A percentile compares a stretch with the other conserved stretches of the same genome.
Evolutionary conservation across 148 eudicot species (phyloP).

Genomic region (Mesembryanthemum crystallinum): DNA sequence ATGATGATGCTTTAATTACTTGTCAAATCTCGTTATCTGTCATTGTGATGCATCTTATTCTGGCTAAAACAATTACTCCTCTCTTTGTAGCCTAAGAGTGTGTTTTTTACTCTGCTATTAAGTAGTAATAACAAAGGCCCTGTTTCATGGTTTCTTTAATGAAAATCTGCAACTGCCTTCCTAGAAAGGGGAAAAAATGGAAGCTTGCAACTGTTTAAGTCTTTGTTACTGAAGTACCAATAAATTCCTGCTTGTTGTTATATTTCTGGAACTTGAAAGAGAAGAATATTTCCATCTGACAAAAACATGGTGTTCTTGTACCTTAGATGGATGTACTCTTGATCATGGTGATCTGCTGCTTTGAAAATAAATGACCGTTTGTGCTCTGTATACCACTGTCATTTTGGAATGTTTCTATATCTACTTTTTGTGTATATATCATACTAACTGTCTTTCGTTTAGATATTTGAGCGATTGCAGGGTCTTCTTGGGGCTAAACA

Average conservation of each 20-base stretch:
- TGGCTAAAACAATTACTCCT: too few species aligned
- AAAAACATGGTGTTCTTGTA: not conserved
- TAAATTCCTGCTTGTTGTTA: not conserved
- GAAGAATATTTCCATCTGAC: not conserved
- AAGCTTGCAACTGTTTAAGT: too few species aligned
- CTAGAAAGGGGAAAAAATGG: too few species aligned
- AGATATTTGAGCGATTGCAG: constrained; percentile 64
- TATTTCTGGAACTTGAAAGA: not conserved
- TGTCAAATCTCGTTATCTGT: too few species aligned
- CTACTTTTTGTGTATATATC: not conserved
- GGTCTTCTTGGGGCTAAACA: constrained; percentile 54
- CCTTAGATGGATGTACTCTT: not conserved
- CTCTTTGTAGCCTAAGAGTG: too few species aligned
- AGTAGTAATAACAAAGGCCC: not conserved
- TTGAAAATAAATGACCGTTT: not conserved
- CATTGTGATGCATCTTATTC: too few species aligned
- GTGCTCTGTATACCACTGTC: not conserved
- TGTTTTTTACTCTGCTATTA: not conserved
- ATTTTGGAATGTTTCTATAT: not conserved
- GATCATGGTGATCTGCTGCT: not conserved
- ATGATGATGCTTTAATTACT: too few species aligned
- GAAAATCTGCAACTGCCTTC: not conserved
- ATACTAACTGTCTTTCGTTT: constrained; percentile 5
- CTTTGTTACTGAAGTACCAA: not conserved
- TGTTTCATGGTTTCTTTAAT: too few species aligned